Base-by-base conservation (phyloP, 345 rosid species). In the Eucalyptus leucophloia region DNA sequence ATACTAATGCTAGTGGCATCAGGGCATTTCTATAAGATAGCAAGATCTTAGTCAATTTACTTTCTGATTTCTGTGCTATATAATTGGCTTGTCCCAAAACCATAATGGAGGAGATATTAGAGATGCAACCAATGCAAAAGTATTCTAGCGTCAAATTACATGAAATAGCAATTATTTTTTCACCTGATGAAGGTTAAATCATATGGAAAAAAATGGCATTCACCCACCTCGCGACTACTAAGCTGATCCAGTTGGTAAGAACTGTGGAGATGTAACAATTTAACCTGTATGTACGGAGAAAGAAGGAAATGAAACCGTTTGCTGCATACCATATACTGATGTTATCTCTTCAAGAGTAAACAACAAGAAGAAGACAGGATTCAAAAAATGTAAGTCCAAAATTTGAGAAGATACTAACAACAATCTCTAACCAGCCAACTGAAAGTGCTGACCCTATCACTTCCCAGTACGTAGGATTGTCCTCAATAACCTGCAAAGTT, bases 231-330 rank as follows among this genome's bases (percentile, higher is more conserved):
- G 88, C 98, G 96, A 90, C 89, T 91, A 90, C 98, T 95, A 45
- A 97, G 94, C 93, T 96, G 99, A 94, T 98, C 99, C 90, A 98
- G 92, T 87, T 92, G 98, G 92, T 98, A 97, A 89, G 99, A 98
- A 82, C 99, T 96, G 90, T 97, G 99, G 88, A 97, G 93, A 89
- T 95, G 95, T 93, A 97, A 89, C 94, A 97, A 62, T 92, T 97
- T 98, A 89, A 97, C 98, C 99, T 97, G 95, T 21, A 47, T 85
- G 89, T 88, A 93, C 89, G 24, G 80, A 87, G 86, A 90, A 86
- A 86, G 56, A 90, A 67, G 16, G 87, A 19, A 30, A 80, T 49
- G 26, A 88, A 67, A 30, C 32, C 8, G 50, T 30, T 49, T 82
- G 56, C 53, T 32, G 54, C 81, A 88, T 72, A 34, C 77, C 45